Conservation (phyloP, 169 alveolate genomes). For the Plasmodium sp. region DNA sequence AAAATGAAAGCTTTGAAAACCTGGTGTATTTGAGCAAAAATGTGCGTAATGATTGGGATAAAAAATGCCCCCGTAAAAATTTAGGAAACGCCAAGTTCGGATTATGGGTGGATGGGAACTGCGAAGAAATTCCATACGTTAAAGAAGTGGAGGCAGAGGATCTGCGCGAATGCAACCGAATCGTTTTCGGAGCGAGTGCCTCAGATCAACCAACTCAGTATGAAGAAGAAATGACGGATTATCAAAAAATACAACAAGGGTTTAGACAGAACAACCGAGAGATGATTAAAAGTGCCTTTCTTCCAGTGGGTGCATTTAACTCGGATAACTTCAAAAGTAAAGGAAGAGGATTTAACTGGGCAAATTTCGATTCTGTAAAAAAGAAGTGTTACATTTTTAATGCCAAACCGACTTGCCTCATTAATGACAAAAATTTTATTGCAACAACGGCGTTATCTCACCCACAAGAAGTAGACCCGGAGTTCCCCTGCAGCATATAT, state of each 20-base stretch:
- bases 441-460: slow-evolving; percentile 85
- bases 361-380: slow-evolving; percentile 64
- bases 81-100: slow-evolving; percentile 83
- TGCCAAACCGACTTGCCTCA: slow-evolving; percentile 80
- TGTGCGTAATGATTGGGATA: slow-evolving; percentile 78
- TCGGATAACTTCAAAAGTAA: slow-evolving; percentile 53
- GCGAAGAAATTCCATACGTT: slow-evolving; percentile 22
- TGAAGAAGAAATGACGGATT: slow-evolving; percentile 56
- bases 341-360: slow-evolving; percentile 87
- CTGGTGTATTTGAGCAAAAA: slow-evolving; percentile 77
- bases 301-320: slow-evolving; percentile 73
- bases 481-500: slow-evolving; percentile 81
- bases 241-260: slow-evolving; percentile 29
- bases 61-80: slow-evolving; percentile 80
- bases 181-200: slow-evolving; percentile 80
- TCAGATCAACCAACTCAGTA: slow-evolving; percentile 78
- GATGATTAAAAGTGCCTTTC: slow-evolving; percentile 33
- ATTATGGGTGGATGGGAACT: slow-evolving; percentile 77
- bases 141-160: neutral
- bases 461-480: slow-evolving; percentile 72
- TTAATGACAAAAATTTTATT: slow-evolving; percentile 74
- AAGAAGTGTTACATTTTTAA: slow-evolving; percentile 75
- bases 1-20: slow-evolving; percentile 63
- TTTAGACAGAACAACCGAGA: slow-evolving; percentile 1
- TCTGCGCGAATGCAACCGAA: slow-evolving; percentile 75